Base-by-base conservation (phyloP, 192 early-diverging fungal species). In the Coemansia nantahalensis region DNA sequence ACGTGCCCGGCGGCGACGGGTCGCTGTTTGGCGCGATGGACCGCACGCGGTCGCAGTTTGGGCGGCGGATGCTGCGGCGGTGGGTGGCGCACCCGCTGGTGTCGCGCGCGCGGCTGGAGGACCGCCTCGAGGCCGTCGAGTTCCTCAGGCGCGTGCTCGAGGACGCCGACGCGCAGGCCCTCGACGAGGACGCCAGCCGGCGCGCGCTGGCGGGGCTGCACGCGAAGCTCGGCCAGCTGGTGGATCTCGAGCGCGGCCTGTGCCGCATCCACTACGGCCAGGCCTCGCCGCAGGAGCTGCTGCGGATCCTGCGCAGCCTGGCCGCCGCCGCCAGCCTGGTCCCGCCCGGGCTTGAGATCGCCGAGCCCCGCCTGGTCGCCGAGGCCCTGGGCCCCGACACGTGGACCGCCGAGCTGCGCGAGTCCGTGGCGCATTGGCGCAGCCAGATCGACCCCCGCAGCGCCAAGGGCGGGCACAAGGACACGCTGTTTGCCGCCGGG, bases 1-100 rank as follows among this genome's bases (percentile, higher is more conserved):
- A 65, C 21, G 35, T 60, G 39, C 34, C 16, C 3, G 62, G 51
- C 16, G 84, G 82, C 6, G 56, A 81, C 18, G 93, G 94, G 3
- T 93, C 93, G 0, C 77, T 99, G 3, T 86, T 94, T 37, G 78
- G 87, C 45, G 69, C 92, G 8, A 68, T 99, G 39, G 89, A 92
- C 58, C 85, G 80, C 28, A 90, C 90, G 41, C 68, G 80, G 4
- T 86, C 95, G 13, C 90, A 92, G 18, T 92, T 96, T 58, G 97
- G 96, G n/a, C 93, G 88, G 18, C 80, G 90, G 19, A 57, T 84
- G 35, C 82, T 93, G 47, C 78, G 84, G 21, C 73, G 73, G 24
- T 98, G 95, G 95, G 45, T 95, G 6, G 94, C 92, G 33, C 93
- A 98, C 52, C 95, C 95, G 2, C 62, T 96, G 9, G 72, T 88